Percentiles rank a stretch among this genome's conserved stretches.
Evolutionary conservation across 345 rosid species (phyloP).

Genomic region (Geranium brycei): DNA sequence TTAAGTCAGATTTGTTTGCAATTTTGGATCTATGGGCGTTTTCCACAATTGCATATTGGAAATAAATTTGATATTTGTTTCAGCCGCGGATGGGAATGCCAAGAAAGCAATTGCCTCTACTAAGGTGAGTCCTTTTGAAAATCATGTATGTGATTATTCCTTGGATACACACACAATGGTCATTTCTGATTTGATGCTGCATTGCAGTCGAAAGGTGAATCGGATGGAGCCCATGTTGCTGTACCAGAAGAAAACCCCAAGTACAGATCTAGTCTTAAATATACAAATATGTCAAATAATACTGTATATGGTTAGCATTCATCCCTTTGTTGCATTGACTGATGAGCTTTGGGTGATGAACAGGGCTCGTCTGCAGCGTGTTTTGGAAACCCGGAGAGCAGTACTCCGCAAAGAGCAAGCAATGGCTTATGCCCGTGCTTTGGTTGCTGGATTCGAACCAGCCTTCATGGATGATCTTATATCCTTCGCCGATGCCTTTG

Average conservation of each 20-base stretch:
- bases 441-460: constrained; percentile 78
- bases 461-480: constrained; percentile 62
- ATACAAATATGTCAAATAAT: constrained; percentile 1
- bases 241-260: constrained; percentile 64
- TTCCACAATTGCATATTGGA: background rate
- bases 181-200: constrained; percentile 9
- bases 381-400: constrained; percentile 61
- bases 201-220: constrained; percentile 32
- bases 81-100: constrained; percentile 29
- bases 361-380: constrained; percentile 84
- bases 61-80: constrained; percentile 2
- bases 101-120: constrained; percentile 31
- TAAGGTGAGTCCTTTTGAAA: constrained; percentile 32
- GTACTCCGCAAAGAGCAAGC: constrained; percentile 93
- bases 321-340: constrained; percentile 10
- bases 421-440: constrained; percentile 91
- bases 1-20: background rate
- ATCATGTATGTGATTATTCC: background rate
- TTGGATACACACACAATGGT: constrained; percentile 2
- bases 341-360: constrained; percentile 16
- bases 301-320: constrained; percentile 6
- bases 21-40: background rate
- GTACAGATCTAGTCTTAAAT: constrained; percentile 26
- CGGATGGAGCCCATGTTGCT: constrained; percentile 27
- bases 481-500: constrained; percentile 77